A percentile compares a stretch with the other conserved stretches of the same genome.
Conservation (phyloP, 345 rosid genomes). For the Hirschfeldia incana region DNA sequence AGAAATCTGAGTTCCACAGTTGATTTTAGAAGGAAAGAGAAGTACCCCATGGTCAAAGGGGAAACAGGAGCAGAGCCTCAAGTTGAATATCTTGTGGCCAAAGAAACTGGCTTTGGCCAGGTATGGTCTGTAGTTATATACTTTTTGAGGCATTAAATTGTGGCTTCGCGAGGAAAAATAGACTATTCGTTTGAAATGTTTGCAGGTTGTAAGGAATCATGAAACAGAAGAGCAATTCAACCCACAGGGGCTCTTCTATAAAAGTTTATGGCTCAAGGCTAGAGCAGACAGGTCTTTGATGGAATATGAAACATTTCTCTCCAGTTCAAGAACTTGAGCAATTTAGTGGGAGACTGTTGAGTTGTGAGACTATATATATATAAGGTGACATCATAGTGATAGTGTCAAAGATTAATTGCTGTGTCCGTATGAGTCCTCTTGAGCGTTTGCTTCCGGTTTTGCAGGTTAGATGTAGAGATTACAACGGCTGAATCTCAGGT, state of each 20-base stretch:
- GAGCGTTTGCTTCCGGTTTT: background rate
- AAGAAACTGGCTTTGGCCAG: constrained; percentile 31
- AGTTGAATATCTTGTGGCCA: constrained; percentile 17
- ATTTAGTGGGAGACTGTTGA: background rate
- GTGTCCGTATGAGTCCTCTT: background rate
- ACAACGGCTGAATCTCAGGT: background rate
- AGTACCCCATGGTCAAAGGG: constrained; percentile 1
- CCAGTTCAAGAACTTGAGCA: constrained; percentile 7
- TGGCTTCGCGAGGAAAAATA: background rate
- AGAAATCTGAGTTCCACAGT: constrained; percentile 9
- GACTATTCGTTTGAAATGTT: background rate
- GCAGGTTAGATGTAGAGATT: constrained; percentile 1
- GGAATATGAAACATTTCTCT: constrained; percentile 30
- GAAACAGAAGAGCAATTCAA: constrained; percentile 27
- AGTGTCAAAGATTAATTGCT: background rate
- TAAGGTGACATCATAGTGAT: constrained; percentile 22
- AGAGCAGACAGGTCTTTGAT: constrained; percentile 39
- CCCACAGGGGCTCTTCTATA: constrained; percentile 36
- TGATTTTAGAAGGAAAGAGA: constrained; percentile 22
- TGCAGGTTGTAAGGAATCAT: constrained; percentile 34
- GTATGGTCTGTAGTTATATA: constrained; percentile 13
- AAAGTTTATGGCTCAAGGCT: constrained; percentile 44
- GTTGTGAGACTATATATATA: background rate
- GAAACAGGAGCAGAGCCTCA: constrained; percentile 17
- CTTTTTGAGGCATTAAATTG: background rate